phyloP scores from a whole-genome alignment of 192 early-diverging fungal genomes.

The Podila epicladia region DNA sequence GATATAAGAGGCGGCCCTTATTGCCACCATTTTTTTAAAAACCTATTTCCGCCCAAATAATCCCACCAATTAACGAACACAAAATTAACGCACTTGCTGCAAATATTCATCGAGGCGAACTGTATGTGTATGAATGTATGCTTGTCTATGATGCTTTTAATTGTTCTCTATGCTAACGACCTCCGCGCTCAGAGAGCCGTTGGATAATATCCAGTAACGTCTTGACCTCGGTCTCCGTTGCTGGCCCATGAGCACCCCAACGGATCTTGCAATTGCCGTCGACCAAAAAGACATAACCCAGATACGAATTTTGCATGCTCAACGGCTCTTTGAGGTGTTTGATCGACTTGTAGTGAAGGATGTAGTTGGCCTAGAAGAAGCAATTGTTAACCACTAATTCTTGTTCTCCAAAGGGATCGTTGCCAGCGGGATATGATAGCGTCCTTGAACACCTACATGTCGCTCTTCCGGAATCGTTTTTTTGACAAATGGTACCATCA shows the following conservation, averaged over 20 bases:
- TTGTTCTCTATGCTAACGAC: background rate
- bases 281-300: constrained; percentile 65
- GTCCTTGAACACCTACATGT: constrained; percentile 36
- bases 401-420: too few relatives aligned
- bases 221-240: constrained; percentile 46
- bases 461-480: constrained; percentile 51
- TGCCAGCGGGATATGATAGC: background rate
- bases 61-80: too few relatives aligned
- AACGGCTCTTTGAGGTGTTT: constrained; percentile 52
- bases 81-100: too few relatives aligned
- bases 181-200: constrained; percentile 1
- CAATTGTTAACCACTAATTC: too few relatives aligned
- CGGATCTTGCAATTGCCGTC: constrained; percentile 66
- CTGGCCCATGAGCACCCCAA: constrained; percentile 64
- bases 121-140: too few relatives aligned
- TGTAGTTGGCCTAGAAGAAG: constrained; percentile 53
- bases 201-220: constrained; percentile 17
- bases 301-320: constrained; percentile 64
- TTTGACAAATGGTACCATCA: constrained; percentile 60
- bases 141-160: too few relatives aligned
- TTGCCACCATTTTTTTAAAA: too few relatives aligned
- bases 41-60: too few relatives aligned
- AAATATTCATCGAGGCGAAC: too few relatives aligned
- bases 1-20: too few relatives aligned
- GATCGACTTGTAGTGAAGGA: constrained; percentile 62